A percentile compares a stretch with the other conserved stretches of the same genome.
These are phyloP conservation scores for Suhomyces terraborum DNA, from an alignment of 1,139 yeast genomes.

Conservation along the genomic window DNA sequence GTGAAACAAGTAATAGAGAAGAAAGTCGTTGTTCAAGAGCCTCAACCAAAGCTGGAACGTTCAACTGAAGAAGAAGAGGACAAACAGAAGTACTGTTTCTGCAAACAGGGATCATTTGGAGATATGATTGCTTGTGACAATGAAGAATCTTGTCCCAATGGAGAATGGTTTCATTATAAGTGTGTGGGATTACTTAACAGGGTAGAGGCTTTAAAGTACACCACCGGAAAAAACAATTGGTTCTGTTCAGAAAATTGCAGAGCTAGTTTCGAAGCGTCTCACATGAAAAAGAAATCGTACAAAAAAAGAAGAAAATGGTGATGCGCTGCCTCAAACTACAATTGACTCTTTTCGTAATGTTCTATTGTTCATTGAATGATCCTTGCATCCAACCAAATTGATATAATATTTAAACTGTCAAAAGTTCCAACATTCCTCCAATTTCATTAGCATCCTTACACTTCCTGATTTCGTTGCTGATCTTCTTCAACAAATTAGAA, in stretches of 20 bases:
- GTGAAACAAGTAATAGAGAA: neutral
- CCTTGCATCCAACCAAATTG: conserved; percentile 2
- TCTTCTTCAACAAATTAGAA: conserved; percentile 57
- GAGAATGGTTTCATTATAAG: conserved; percentile 54
- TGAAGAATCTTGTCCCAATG: conserved; percentile 43
- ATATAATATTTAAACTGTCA: conserved; percentile 43
- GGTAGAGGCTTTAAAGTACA: conserved; percentile 42
- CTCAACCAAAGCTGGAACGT: conserved; percentile 1
- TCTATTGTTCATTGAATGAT: neutral
- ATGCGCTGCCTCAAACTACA: neutral
- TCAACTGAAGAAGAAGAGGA: conserved; percentile 23
- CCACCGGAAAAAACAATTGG: conserved; percentile 44
- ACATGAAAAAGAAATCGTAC: conserved; percentile 18
- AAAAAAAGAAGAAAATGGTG: conserved; percentile 20
- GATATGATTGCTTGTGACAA: conserved; percentile 53
- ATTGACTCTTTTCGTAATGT: neutral
- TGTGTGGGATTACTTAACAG: conserved; percentile 47
- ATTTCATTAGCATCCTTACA: conserved; percentile 88
- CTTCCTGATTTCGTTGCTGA: conserved; percentile 68
- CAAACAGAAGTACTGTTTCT: conserved; percentile 40
- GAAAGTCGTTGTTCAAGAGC: neutral
- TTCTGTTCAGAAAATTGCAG: conserved; percentile 43
- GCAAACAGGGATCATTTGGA: conserved; percentile 48
- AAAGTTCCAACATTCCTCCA: conserved; percentile 89
- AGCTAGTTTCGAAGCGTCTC: conserved; percentile 20